Percentiles rank a stretch among this genome's conserved stretches.
Conservation (phyloP, 2,329 filamentous ascomycete genomes). For the Fusarium torreyae region DNA sequence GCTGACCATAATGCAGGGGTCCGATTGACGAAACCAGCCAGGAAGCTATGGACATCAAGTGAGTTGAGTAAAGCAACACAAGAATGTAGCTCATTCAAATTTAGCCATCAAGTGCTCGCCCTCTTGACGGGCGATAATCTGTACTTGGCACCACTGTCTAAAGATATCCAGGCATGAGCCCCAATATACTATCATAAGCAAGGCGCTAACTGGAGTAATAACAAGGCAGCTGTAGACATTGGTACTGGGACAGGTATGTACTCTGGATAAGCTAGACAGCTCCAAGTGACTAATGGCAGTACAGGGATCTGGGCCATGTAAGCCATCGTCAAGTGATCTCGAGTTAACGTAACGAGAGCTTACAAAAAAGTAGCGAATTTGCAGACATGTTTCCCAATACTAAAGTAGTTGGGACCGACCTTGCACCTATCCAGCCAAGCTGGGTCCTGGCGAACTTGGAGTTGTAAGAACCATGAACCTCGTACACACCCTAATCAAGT, state of each 20-base stretch:
- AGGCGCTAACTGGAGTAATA: rapidly evolving
- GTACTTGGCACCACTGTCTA: not conserved
- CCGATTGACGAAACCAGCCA: constrained; percentile 3
- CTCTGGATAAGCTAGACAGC: rapidly evolving
- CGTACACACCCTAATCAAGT: rapidly evolving
- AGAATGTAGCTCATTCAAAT: rapidly evolving
- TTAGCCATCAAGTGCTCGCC: not conserved
- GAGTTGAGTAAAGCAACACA: rapidly evolving
- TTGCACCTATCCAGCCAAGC: constrained; percentile 11
- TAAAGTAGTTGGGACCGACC: constrained; percentile 1
- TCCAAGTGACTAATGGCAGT: rapidly evolving
- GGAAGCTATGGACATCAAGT: constrained; percentile 26
- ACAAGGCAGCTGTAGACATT: constrained; percentile 4
- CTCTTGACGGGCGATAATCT: not conserved
- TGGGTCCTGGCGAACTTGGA: constrained; percentile 15
- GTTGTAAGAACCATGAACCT: not conserved
- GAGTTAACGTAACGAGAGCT: rapidly evolving
- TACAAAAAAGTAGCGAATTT: not conserved
- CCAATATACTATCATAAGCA: rapidly evolving
- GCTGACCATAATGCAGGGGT: not conserved
- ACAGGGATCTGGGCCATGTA: constrained; percentile 23
- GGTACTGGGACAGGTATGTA: constrained; percentile 13
- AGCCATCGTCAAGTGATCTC: not conserved
- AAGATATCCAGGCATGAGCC: not conserved
- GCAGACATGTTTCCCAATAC: constrained; percentile 3